Evolutionary conservation across 768 basidiomycete species (phyloP).

Genomic region (Suillus brevipes): DNA sequence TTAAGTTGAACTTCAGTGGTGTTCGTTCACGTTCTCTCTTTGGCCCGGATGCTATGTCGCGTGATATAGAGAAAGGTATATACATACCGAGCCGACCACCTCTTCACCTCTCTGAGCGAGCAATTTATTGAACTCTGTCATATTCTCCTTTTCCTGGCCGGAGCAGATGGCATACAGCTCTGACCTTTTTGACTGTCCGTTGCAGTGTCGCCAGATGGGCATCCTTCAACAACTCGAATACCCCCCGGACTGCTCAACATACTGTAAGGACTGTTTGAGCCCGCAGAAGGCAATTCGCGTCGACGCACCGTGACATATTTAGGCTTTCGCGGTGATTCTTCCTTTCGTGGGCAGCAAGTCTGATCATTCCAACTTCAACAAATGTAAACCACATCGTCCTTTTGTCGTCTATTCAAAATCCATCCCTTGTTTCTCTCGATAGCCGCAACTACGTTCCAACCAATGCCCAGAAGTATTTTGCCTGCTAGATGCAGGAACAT

Average conservation of each 20-base stretch:
- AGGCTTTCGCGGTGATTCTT: too few species aligned
- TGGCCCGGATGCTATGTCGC: not conserved
- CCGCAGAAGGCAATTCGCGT: too few species aligned
- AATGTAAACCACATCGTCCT: too few species aligned
- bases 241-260: not conserved
- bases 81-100: conserved; percentile 12
- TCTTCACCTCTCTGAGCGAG: conserved; percentile 17
- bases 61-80: not conserved
- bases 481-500: too few species aligned
- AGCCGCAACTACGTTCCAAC: too few species aligned
- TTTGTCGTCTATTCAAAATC: too few species aligned
- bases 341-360: too few species aligned
- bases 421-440: too few species aligned
- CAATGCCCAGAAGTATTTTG: too few species aligned
- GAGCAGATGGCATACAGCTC: not conserved
- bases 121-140: conserved; percentile 16
- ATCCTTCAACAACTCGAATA: conserved; percentile 16
- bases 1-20: not conserved
- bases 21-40: not conserved
- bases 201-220: conserved; percentile 17
- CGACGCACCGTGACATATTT: too few species aligned
- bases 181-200: conserved; percentile 6
- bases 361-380: too few species aligned
- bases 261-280: too few species aligned
- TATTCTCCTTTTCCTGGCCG: conserved; percentile 9